These are phyloP conservation scores for Venturia aucupariae DNA, from an alignment of 2,329 filamentous ascomycete genomes.

Conservation along the genomic window DNA sequence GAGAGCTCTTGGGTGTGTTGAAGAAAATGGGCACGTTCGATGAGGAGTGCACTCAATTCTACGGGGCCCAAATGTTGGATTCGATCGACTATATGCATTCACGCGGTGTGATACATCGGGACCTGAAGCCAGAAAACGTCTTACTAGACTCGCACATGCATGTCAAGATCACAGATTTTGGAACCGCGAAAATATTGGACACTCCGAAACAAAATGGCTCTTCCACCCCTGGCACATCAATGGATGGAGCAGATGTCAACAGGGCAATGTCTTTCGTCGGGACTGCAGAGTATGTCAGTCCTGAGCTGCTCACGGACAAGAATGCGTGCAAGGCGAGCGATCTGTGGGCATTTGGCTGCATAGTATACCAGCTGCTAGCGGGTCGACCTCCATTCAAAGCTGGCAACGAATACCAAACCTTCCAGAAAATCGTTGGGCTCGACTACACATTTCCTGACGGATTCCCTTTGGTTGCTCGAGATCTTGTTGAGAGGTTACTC, in stretches of 20 bases:
- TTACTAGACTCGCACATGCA: slow-evolving; percentile 93
- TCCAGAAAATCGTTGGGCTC: slow-evolving; percentile 92
- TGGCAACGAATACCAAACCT: slow-evolving; percentile 89
- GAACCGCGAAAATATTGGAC: slow-evolving; percentile 87
- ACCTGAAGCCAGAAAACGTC: slow-evolving; percentile 95
- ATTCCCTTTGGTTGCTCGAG: slow-evolving; percentile 76
- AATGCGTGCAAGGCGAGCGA: slow-evolving; percentile 97
- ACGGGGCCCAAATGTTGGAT: slow-evolving; percentile 90
- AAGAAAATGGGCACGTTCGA: slow-evolving; percentile 95
- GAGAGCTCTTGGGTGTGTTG: slow-evolving; percentile 82
- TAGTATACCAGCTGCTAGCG: slow-evolving; percentile 90
- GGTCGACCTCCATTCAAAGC: slow-evolving; percentile 97
- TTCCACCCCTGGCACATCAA: slow-evolving; percentile 36
- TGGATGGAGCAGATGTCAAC: slow-evolving; percentile 54
- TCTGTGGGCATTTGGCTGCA: slow-evolving; percentile 96
- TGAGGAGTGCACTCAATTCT: slow-evolving; percentile 87
- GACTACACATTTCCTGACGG: slow-evolving; percentile 89
- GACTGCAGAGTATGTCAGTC: slow-evolving; percentile 96
- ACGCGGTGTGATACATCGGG: slow-evolving; percentile 88
- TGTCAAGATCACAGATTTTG: slow-evolving; percentile 97
- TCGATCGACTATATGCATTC: slow-evolving; percentile 98
- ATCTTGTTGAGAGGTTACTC: slow-evolving; percentile 81
- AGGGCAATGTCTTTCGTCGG: slow-evolving; percentile 92
- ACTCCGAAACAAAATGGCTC: slow-evolving; percentile 36
- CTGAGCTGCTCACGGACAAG: slow-evolving; percentile 92